Conservation (phyloP, 1,139 yeast species). For the Candida buenavistaensis region DNA sequence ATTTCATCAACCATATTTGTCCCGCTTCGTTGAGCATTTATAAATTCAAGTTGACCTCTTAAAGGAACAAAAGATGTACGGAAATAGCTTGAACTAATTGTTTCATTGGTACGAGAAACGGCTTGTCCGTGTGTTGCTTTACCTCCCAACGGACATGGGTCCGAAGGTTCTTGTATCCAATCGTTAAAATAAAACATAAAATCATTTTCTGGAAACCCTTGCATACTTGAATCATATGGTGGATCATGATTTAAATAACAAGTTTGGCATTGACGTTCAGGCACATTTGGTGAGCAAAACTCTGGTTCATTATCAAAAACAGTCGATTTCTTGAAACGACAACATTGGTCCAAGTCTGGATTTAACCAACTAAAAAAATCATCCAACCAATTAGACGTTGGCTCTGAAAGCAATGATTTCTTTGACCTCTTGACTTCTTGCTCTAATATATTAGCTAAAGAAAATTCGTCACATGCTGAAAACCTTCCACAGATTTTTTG, state of each 20-base stretch:
- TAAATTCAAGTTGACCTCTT: slow-evolving; percentile 81
- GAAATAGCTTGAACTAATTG: slow-evolving; percentile 62
- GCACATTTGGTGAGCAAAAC: slow-evolving; percentile 68
- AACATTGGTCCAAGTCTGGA: slow-evolving; percentile 85
- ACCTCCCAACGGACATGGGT: slow-evolving; percentile 94
- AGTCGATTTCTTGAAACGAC: slow-evolving; percentile 56
- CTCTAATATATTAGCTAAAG: slow-evolving; percentile 80
- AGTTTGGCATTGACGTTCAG: slow-evolving; percentile 70
- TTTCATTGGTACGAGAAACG: slow-evolving; percentile 37
- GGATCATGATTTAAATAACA: slow-evolving; percentile 62
- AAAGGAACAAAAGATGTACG: slow-evolving; percentile 82
- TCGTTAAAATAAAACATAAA: slow-evolving; percentile 72
- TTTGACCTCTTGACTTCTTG: slow-evolving; percentile 75
- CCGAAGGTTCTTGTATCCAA: slow-evolving; percentile 86
- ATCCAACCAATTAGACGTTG: slow-evolving; percentile 90
- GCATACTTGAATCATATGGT: slow-evolving; percentile 72
- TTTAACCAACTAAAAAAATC: slow-evolving; percentile 86
- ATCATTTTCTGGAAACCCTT: slow-evolving; percentile 73
- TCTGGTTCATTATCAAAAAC: slow-evolving; percentile 21
- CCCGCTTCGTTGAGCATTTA: slow-evolving; percentile 74
- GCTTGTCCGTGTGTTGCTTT: slow-evolving; percentile 84
- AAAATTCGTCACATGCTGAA: slow-evolving; percentile 75
- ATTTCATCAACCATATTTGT: slow-evolving; percentile 67
- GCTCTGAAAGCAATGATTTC: slow-evolving; percentile 69
- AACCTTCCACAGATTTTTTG: slow-evolving; percentile 83